These are phyloP conservation scores for Kodamaea arcana DNA, from an alignment of 1,139 yeast genomes.

Conservation along the genomic window DNA sequence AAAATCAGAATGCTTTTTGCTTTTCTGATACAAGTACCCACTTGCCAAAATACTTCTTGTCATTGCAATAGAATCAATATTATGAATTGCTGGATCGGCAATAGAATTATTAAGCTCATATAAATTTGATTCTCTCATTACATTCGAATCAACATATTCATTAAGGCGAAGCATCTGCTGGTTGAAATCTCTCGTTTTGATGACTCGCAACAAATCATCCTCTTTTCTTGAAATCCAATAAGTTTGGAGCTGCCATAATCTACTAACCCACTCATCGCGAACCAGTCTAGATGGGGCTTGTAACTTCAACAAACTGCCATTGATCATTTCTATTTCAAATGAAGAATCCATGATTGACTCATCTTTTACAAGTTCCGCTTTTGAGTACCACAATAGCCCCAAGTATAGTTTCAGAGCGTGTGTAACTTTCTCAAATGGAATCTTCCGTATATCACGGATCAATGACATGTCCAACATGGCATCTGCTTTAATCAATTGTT, in stretches of 20 bases:
- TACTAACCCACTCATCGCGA: constrained; percentile 64
- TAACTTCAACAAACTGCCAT: constrained; percentile 47
- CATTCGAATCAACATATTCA: constrained; percentile 56
- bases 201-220: constrained; percentile 38
- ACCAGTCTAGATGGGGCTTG: constrained; percentile 50
- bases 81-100: constrained; percentile 51
- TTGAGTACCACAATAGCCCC: constrained; percentile 43
- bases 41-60: constrained; percentile 55
- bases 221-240: constrained; percentile 59
- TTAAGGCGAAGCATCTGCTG: constrained; percentile 44
- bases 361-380: constrained; percentile 20
- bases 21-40: constrained; percentile 67
- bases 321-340: constrained; percentile 50
- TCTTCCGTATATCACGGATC: constrained; percentile 34
- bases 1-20: constrained; percentile 65
- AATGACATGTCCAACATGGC: constrained; percentile 59
- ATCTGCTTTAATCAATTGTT: constrained; percentile 53
- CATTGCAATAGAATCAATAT: constrained; percentile 56
- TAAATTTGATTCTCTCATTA: constrained; percentile 44
- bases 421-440: constrained; percentile 24
- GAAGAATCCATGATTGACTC: constrained; percentile 37
- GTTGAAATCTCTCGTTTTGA: constrained; percentile 44
- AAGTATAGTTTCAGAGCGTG: constrained; percentile 35
- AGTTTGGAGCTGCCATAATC: constrained; percentile 38
- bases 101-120: constrained; percentile 55